A percentile compares a stretch with the other conserved stretches of the same genome.
phyloP scores from a whole-genome alignment of 2,329 filamentous ascomycete species.

The Cercospora sp. region DNA sequence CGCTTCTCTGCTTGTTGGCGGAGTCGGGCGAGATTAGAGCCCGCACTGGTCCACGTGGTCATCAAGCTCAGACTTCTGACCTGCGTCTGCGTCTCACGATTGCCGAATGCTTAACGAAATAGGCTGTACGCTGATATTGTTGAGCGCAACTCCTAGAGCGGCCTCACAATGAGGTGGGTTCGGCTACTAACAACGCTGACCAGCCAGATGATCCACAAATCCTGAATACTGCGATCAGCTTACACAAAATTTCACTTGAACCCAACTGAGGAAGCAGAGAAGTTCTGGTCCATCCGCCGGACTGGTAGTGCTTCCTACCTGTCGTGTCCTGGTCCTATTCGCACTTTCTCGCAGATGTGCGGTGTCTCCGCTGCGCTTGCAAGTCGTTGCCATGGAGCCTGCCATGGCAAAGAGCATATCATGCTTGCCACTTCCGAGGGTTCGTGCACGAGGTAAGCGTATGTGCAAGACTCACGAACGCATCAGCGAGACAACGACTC shows the following conservation, averaged over 20 bases:
- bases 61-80: neutral
- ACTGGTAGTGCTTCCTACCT: neutral
- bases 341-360: neutral
- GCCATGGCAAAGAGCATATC: neutral
- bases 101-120: neutral
- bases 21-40: neutral
- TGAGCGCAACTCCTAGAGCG: neutral
- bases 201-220: neutral
- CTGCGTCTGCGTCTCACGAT: neutral
- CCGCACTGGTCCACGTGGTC: neutral
- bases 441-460: neutral
- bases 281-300: neutral
- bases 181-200: neutral
- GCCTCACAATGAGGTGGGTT: neutral
- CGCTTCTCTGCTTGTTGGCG: neutral
- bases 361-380: neutral
- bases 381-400: neutral
- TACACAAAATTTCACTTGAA: neutral
- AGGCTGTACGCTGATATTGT: neutral
- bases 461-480: neutral
- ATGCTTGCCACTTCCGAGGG: neutral
- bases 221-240: neutral
- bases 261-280: neutral
- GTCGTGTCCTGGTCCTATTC: neutral
- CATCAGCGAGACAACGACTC: neutral